A percentile compares a stretch with the other conserved stretches of the same genome.
Conservation (phyloP, 2,329 filamentous ascomycete genomes). For the Penicillium brasilianum region DNA sequence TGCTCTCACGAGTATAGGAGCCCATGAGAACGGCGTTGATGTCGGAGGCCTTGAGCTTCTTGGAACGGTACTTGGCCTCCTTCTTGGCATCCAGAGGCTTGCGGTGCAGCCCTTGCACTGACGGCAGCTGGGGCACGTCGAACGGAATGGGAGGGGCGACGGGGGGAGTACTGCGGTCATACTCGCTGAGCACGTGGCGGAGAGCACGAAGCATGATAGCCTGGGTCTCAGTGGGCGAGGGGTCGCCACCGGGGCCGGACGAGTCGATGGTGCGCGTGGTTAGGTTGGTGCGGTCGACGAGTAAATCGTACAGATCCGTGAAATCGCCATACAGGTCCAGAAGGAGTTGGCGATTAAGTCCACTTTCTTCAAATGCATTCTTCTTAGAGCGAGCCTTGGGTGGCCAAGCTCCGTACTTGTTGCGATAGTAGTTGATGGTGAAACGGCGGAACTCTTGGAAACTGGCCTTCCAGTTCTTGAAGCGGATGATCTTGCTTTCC, state of each 20-base stretch:
- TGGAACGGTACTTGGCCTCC: conserved; percentile 71
- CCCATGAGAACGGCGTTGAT: conserved; percentile 76
- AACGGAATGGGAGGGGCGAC: conserved; percentile 91
- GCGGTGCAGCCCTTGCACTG: conserved; percentile 67
- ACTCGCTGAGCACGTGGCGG: conserved; percentile 81
- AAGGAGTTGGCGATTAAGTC: conserved; percentile 82
- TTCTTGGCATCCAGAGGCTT: conserved; percentile 73
- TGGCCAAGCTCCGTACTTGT: conserved; percentile 77
- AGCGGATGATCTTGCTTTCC: conserved; percentile 78
- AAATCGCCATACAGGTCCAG: conserved; percentile 84
- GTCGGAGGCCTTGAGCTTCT: conserved; percentile 78
- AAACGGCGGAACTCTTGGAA: conserved; percentile 78
- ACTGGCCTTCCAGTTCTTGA: conserved; percentile 79
- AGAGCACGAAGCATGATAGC: conserved; percentile 72
- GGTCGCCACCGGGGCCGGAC: conserved; percentile 57
- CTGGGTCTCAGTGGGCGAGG: conserved; percentile 47
- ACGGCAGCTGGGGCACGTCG: conserved; percentile 79
- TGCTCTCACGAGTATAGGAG: conserved; percentile 78
- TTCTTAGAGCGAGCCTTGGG: conserved; percentile 91
- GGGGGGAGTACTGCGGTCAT: conserved; percentile 85
- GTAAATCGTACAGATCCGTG: conserved; percentile 82
- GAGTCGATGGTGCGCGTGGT: conserved; percentile 80
- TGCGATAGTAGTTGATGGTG: conserved; percentile 71
- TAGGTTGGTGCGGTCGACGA: conserved; percentile 78
- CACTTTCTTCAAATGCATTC: conserved; percentile 83